Evolutionary conservation across 108 stramenopile species (phyloP), one percentile per base, ranked within the genome.

Genomic region (Nitzschia putrida): DNA sequence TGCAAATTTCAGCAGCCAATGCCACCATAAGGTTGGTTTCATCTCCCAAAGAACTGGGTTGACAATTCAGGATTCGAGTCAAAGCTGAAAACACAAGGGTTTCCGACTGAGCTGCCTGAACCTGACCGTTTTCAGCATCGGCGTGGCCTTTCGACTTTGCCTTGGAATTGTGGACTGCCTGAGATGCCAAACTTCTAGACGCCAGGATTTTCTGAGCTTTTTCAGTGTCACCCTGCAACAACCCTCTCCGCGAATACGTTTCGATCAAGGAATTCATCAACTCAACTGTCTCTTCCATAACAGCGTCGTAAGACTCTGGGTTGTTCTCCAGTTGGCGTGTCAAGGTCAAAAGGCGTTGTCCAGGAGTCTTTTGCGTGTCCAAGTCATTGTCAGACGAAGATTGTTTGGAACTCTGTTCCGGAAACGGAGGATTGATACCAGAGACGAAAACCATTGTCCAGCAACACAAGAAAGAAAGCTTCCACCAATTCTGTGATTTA

Each of bases 191-290:
- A 49, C 18, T 49, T 3, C 47, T 8, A 40, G 55, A 68, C 9
- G 63, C 54, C 53, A 75, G 40, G 6, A 80, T 75, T 38, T 50
- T 44, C 20, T 68, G 22, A 7, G 80, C 80, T 40, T 63, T 74
- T 22, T 59, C 58, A 14, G 25, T 25, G 61, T 75, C 47, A 12
- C 80, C 80, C 47, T 45, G 57, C 22, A 80, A 10, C 14, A 80
- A 49, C 3, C 80, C 80, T 26, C 49, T 49, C 34, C 80, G 80
- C 45, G 72, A 69, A 71, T 71, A 80, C 24, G 63, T 25, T 49
- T 39, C 56, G 43, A 72, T 78, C 66, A 71, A 53, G 20, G 61
- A 61, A 45, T 77, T 77, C 40, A 66, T 61, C 56, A 66, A 54
- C 21, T 70, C 56, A 14, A 71, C 69, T 8, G 57, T 51, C 22